Evolutionary conservation across 2,329 filamentous ascomycete species (phyloP).

Genomic region (Paraconiothyrium sp.): DNA sequence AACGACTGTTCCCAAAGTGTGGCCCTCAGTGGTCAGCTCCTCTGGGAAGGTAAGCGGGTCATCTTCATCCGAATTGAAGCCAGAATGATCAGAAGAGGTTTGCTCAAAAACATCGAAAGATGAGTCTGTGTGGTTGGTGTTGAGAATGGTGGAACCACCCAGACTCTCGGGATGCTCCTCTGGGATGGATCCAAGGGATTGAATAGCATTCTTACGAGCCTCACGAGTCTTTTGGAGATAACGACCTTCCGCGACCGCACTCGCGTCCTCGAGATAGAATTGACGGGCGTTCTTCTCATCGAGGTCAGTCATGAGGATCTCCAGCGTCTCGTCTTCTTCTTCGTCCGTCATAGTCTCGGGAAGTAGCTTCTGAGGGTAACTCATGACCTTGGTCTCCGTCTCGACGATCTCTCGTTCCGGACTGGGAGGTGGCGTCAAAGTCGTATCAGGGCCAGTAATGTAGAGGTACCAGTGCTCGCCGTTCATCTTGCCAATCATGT

Average conservation of each 20-base stretch:
- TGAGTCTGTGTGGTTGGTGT: slow-evolving; percentile 61
- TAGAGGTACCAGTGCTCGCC: slow-evolving; percentile 99
- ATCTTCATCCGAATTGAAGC: slow-evolving; percentile 66
- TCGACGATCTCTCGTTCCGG: slow-evolving; percentile 65
- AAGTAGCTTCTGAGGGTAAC: slow-evolving; percentile 66
- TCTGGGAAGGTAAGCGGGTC: slow-evolving; percentile 66
- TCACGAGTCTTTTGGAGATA: slow-evolving; percentile 74
- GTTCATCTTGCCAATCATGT: slow-evolving; percentile 99
- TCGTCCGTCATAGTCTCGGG: slow-evolving; percentile 55
- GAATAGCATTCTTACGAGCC: slow-evolving; percentile 67
- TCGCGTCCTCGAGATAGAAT: slow-evolving; percentile 81
- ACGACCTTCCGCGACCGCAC: slow-evolving; percentile 85
- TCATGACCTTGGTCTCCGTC: slow-evolving; percentile 68
- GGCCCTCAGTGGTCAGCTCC: slow-evolving; percentile 88
- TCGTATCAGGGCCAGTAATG: slow-evolving; percentile 84
- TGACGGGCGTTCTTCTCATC: slow-evolving; percentile 72
- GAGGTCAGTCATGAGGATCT: slow-evolving; percentile 74
- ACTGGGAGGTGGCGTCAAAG: slow-evolving; percentile 83
- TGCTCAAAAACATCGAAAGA: slow-evolving; percentile 84
- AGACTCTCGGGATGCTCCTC: slow-evolving; percentile 56
- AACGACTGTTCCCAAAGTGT: slow-evolving; percentile 90
- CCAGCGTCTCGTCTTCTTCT: slow-evolving; percentile 77
- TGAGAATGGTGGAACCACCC: slow-evolving; percentile 45
- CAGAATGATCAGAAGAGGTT: slow-evolving; percentile 69
- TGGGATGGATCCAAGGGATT: slow-evolving; percentile 68